A percentile compares a stretch with the other conserved stretches of the same genome.
These are phyloP conservation scores for Vinca minor DNA, from an alignment of 257 asterid genomes.

Conservation along the genomic window DNA sequence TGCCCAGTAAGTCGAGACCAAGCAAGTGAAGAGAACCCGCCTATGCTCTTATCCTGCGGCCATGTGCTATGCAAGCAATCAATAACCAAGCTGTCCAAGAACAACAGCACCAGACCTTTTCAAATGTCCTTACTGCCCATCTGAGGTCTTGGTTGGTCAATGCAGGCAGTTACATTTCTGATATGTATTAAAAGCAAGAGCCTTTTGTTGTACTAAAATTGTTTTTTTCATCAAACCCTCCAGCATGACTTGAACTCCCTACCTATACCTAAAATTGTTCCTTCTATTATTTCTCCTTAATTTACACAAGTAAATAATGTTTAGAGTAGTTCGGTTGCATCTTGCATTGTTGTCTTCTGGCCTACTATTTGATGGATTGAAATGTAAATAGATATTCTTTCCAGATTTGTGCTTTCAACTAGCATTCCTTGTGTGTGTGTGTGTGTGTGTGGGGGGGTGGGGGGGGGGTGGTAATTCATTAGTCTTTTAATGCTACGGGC, in stretches of 20 bases:
- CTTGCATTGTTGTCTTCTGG: constrained; percentile 10
- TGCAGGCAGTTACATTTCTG: constrained; percentile 71
- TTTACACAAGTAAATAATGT: constrained; percentile 1
- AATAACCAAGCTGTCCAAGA: constrained; percentile 73
- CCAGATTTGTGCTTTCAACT: constrained; percentile 8
- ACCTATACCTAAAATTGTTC: too few relatives aligned
- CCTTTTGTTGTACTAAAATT: constrained; percentile 12
- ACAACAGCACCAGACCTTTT: constrained; percentile 68
- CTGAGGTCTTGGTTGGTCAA: constrained; percentile 80
- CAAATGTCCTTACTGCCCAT: constrained; percentile 91
- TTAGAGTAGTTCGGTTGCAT: neutral
- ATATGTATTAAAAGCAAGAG: constrained; percentile 13
- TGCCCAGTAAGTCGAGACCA: constrained; percentile 93
- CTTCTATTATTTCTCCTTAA: neutral
- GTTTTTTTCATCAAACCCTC: too few relatives aligned
- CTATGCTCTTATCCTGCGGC: constrained; percentile 83
- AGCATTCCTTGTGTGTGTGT: neutral
- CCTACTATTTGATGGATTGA: constrained; percentile 16
- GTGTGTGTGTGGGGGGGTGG: too few relatives aligned
- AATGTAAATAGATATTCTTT: constrained; percentile 41
- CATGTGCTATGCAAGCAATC: constrained; percentile 90
- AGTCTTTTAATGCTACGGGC: too few relatives aligned
- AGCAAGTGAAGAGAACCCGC: constrained; percentile 82
- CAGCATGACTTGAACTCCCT: too few relatives aligned
- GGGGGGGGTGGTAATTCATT: too few relatives aligned